Percentiles rank a stretch among this genome's conserved stretches.
Evolutionary conservation across 208 protist genomes (phyloP).

Genomic region (Trypanosoma avium): DNA sequence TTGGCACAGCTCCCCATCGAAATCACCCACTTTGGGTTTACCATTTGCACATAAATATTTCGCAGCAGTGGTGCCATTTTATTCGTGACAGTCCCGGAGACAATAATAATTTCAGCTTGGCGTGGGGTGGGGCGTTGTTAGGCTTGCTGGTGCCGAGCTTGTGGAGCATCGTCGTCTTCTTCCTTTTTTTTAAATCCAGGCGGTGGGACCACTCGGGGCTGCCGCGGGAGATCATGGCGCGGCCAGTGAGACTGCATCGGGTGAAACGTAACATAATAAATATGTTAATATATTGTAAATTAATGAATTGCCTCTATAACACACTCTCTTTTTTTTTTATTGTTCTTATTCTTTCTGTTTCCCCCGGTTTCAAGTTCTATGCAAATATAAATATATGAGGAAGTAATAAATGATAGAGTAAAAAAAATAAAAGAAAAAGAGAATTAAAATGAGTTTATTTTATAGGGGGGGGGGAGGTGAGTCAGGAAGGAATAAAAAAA

Average conservation of each 20-base stretch:
- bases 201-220: slow-evolving; percentile 91
- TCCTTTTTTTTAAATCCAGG: slow-evolving; percentile 87
- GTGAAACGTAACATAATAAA: slow-evolving; percentile 77
- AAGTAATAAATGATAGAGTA: too few relatives aligned
- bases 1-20: slow-evolving; percentile 98
- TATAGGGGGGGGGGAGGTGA: too few relatives aligned
- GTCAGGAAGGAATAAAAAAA: too few relatives aligned
- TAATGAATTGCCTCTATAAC: neutral
- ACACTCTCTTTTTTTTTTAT: neutral
- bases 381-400: too few relatives aligned
- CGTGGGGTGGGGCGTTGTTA: slow-evolving; percentile 93
- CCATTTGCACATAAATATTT: slow-evolving; percentile 98
- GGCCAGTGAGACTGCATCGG: slow-evolving; percentile 55
- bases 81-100: slow-evolving; percentile 99
- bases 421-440: too few relatives aligned
- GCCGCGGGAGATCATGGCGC: slow-evolving; percentile 90
- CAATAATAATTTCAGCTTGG: slow-evolving; percentile 98
- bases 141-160: slow-evolving; percentile 91
- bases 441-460: too few relatives aligned
- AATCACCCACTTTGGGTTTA: slow-evolving; percentile 94
- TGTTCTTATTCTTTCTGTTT: neutral
- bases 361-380: too few relatives aligned
- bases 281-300: neutral
- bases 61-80: slow-evolving; percentile 99
- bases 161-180: slow-evolving; percentile 86